Base-by-base conservation (phyloP, 805 yeast species). In the Lachancea sp. region DNA sequence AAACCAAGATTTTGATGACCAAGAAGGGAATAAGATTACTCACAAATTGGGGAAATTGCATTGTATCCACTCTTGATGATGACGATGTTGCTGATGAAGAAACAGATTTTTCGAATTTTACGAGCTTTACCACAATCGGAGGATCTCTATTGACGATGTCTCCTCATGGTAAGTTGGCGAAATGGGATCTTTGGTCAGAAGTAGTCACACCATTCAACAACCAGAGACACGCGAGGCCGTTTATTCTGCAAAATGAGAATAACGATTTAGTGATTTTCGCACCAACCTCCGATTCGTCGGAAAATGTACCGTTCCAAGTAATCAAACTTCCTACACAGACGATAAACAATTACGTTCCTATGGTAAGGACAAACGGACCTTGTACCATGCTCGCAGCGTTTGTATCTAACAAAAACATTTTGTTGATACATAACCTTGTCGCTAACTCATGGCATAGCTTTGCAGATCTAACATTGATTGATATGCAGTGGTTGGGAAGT, bases 401-500 rank as follows among this genome's bases (percentile, higher is more conserved):
- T 40, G 52, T 61, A 2, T 45, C 61, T 0, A 62, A 62, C 43
- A 62, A 62, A 35, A 49, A 53, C 29, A 42, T 58, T n/a, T 40
- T 62, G 28, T 37, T 59, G n/a, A 31, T 62, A 5, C 55, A 53
- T 16, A 54, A 58, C 42, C 21, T 55, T 37, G 55, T 51, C 28
- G 52, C 60, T 4, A 54, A 48, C 33, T 29, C 36, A 8, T 62
- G 67, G 67, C 43, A 43, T 29, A 49, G 47, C 21, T 61, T 57
- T 44, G 35, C 39, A 5, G 56, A 57, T 15, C 29, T 54, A 28
- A 40, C 42, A 1, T 47, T 61, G 4, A 18, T 56, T 4, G 58
- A 56, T 34, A 45, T 57, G 52, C 48, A 52, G n/a, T 62, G 67
- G 67, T 20, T 62, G 17, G 62, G 59, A 4, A 46, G 40, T 19